These are phyloP conservation scores for Zoysia matrella DNA, from an alignment of 202 grass and related monocot species.

Conservation along the genomic window DNA sequence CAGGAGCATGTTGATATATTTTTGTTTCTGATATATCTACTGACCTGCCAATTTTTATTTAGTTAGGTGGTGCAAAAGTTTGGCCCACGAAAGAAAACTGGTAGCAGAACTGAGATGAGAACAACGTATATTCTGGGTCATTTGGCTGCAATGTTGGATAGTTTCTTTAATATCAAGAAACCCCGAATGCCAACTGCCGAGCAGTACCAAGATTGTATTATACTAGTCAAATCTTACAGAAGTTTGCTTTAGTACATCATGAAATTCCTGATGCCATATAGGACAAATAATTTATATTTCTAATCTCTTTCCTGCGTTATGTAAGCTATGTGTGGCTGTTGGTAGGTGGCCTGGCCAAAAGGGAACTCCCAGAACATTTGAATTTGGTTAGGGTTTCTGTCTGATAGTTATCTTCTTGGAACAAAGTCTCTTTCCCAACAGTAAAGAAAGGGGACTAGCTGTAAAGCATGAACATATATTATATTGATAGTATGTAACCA, in stretches of 20 bases:
- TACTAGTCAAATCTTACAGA: not conserved
- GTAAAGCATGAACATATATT: not conserved
- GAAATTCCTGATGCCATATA: not conserved
- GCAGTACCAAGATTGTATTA: not conserved
- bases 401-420: not conserved
- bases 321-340: not conserved
- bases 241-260: not conserved
- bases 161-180: slow-evolving; percentile 18
- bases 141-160: not conserved
- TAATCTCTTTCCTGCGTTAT: not conserved
- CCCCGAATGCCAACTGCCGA: not conserved
- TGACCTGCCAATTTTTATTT: not conserved
- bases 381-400: not conserved
- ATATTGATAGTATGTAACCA: not conserved
- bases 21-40: not conserved
- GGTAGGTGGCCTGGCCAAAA: slow-evolving; percentile 1
- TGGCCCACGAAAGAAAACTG: not conserved
- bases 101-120: slow-evolving; percentile 8
- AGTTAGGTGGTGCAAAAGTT: not conserved
- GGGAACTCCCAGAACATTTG: slow-evolving; percentile 6
- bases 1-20: not conserved
- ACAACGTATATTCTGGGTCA: not conserved
- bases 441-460: not conserved
- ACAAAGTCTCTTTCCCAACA: not conserved
- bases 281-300: not conserved